Percentiles rank a stretch among this genome's conserved stretches.
phyloP scores from a whole-genome alignment of 345 rosid species.

The Theobroma cacao region DNA sequence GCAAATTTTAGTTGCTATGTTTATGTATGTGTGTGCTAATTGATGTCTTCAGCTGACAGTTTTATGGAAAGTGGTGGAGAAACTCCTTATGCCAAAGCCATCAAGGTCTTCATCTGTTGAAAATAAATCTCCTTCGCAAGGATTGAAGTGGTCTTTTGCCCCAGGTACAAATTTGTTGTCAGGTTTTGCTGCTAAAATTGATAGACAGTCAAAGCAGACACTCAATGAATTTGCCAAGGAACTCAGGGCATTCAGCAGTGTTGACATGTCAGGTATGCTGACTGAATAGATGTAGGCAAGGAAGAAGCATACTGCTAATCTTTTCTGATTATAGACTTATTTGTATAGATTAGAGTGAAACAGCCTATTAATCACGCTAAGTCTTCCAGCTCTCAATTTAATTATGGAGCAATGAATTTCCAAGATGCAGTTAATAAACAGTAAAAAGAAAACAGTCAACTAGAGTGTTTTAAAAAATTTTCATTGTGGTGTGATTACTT shows the following conservation, averaged over 20 bases:
- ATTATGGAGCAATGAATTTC: background rate
- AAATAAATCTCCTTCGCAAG: slow-evolving; percentile 46
- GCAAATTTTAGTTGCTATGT: background rate
- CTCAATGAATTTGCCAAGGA: slow-evolving; percentile 84
- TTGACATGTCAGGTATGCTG: slow-evolving; percentile 91
- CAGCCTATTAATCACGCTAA: background rate
- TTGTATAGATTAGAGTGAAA: background rate
- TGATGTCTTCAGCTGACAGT: slow-evolving; percentile 87
- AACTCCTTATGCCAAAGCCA: slow-evolving; percentile 40
- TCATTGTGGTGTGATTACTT: background rate
- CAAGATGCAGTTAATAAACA: background rate
- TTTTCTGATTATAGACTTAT: background rate
- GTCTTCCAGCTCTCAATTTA: background rate
- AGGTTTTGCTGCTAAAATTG: slow-evolving; percentile 59
- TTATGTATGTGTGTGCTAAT: slow-evolving; percentile 42
- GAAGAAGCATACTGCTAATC: background rate
- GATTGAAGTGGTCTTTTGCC: slow-evolving; percentile 71
- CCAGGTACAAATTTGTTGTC: slow-evolving; percentile 77
- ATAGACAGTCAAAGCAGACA: slow-evolving; percentile 68
- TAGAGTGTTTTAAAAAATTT: background rate
- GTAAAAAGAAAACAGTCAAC: background rate
- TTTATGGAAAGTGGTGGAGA: slow-evolving; percentile 87
- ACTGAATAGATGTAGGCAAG: slow-evolving; percentile 2
- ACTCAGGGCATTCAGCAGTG: slow-evolving; percentile 65
- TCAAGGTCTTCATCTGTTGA: slow-evolving; percentile 37